phyloP scores from a whole-genome alignment of 768 basidiomycete genomes.

The Pisolithus albus region DNA sequence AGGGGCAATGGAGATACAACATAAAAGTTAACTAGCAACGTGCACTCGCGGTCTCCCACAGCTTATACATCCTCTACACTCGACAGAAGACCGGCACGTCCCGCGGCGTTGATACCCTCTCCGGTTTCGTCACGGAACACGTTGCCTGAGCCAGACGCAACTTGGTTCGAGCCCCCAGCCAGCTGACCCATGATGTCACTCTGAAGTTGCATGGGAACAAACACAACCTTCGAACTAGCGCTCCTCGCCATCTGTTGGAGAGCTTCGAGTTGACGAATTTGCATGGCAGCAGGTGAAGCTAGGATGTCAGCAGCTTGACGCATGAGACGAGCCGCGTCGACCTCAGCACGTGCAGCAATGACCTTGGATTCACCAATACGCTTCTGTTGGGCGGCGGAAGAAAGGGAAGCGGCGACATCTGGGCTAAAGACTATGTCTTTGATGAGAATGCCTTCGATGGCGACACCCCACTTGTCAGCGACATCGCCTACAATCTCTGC shows the following conservation, averaged over 20 bases:
- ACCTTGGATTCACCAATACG: constrained; percentile 95
- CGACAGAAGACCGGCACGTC: constrained; percentile 22
- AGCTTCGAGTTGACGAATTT: constrained; percentile 94
- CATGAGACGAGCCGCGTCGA: constrained; percentile 93
- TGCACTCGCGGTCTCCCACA: not conserved
- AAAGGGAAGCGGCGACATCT: constrained; percentile 86
- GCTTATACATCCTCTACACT: constrained; percentile 19
- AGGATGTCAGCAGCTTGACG: constrained; percentile 93
- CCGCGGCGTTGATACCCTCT: constrained; percentile 19
- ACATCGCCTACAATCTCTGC: constrained; percentile 92
- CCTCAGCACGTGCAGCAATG: constrained; percentile 92
- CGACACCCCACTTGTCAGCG: constrained; percentile 94
- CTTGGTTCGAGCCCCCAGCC: constrained; percentile 13
- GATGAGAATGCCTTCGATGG: constrained; percentile 93
- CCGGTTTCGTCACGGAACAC: constrained; percentile 16
- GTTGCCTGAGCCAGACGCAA: constrained; percentile 17
- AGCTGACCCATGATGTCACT: constrained; percentile 58
- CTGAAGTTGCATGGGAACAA: constrained; percentile 89
- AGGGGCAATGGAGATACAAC: too few species aligned
- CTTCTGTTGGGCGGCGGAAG: constrained; percentile 95
- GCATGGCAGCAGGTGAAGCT: constrained; percentile 94
- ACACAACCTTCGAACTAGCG: constrained; percentile 85
- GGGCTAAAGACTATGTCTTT: constrained; percentile 91
- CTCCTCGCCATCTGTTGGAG: constrained; percentile 92
- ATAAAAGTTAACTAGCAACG: not conserved